Conservation (phyloP, 2,329 filamentous ascomycete genomes). For the Blastomyces emzantsi region DNA sequence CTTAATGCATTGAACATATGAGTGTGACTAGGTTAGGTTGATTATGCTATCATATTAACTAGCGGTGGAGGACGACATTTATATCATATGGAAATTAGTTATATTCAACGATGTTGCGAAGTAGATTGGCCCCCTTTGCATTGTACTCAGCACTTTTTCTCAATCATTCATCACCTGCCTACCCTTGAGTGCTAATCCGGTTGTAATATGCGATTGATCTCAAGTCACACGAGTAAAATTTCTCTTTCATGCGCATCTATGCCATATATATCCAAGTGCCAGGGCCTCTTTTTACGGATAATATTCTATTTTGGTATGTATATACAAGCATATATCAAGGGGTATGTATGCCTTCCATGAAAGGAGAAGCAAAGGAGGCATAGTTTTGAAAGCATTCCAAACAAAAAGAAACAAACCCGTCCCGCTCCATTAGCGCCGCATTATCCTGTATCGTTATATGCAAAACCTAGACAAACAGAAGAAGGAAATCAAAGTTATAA, state of each 20-base stretch:
- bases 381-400: neutral
- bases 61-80: neutral
- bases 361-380: neutral
- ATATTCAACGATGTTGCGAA: neutral
- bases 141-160: too few species aligned
- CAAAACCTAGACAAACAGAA: neutral
- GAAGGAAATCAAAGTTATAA: neutral
- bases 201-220: neutral
- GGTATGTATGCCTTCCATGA: neutral
- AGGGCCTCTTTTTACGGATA: neutral
- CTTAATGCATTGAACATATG: neutral
- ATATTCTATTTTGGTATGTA: neutral
- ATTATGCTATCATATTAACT: neutral
- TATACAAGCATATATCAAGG: neutral
- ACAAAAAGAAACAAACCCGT: neutral
- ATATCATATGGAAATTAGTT: neutral
- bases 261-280: neutral
- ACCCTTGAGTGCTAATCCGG: too few species aligned
- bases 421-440: neutral
- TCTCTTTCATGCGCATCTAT: neutral
- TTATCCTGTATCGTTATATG: conserved; percentile 3
- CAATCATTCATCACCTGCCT: too few species aligned
- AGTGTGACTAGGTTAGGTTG: neutral
- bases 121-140: neutral
- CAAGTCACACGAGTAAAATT: neutral